These are phyloP conservation scores for Cercospora janseana DNA, from an alignment of 2,329 filamentous ascomycete genomes.

Conservation along the genomic window DNA sequence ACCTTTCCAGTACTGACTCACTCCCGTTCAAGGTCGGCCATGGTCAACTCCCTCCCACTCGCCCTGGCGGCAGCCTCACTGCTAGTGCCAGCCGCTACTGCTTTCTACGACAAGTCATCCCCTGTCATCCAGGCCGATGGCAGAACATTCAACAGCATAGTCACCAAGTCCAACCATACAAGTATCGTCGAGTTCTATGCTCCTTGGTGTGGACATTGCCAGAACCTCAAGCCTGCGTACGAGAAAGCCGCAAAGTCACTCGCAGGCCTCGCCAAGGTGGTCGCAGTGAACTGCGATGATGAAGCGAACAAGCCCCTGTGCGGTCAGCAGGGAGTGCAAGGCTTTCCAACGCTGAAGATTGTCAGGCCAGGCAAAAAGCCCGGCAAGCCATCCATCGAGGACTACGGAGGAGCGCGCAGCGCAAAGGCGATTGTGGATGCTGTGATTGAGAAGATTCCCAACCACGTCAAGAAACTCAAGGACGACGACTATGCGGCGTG, in stretches of 20 bases:
- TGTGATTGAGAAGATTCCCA: conserved; percentile 83
- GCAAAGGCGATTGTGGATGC: conserved; percentile 87
- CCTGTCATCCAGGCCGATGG: conserved; percentile 79
- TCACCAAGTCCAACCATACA: conserved; percentile 86
- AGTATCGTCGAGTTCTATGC: conserved; percentile 70
- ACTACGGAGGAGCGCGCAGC: conserved; percentile 80
- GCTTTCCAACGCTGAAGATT: conserved; percentile 95
- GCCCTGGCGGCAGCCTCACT: conserved; percentile 62
- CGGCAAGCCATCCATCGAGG: conserved; percentile 77
- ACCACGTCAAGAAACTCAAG: conserved; percentile 77
- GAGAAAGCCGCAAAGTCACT: conserved; percentile 90
- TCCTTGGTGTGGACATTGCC: conserved; percentile 96
- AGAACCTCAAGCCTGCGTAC: conserved; percentile 92
- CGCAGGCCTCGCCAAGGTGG: conserved; percentile 89
- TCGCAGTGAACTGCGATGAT: conserved; percentile 91
- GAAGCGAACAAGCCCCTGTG: conserved; percentile 89
- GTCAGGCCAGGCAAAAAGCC: conserved; percentile 79
- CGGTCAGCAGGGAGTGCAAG: conserved; percentile 79
- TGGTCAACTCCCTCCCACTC: conserved; percentile 38
- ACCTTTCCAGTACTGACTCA: too few species aligned
- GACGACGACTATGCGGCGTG: conserved; percentile 78
- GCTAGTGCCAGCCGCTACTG: conserved; percentile 65
- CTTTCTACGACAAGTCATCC: conserved; percentile 81
- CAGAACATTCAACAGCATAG: conserved; percentile 76
- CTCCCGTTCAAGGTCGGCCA: too few species aligned